Base-by-base conservation (phyloP, 306 rosid genomes). In the Corylus avellana region DNA sequence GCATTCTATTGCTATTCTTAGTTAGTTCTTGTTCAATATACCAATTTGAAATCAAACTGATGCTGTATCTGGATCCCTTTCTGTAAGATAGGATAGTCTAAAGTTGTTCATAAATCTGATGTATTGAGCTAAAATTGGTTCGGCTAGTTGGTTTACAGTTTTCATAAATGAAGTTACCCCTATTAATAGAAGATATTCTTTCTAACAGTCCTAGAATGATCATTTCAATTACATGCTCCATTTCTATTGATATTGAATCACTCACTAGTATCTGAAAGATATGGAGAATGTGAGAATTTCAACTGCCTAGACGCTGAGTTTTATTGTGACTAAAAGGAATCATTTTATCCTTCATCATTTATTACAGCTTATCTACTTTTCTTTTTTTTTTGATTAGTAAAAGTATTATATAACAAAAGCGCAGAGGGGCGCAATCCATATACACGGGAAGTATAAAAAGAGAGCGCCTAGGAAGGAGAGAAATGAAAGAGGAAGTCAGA, bases 91-190 rank as follows among this genome's bases (percentile, higher is more conserved):
- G 22, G 48, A 32, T 35, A 7, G 66, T 64, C 16, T 64, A 39
- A 18, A 64, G 35, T 12, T 32, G 10, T 37, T 64, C 17, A 32
- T 32, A 35, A 37, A 64, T 64, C 48, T 64, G 46, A 64, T 35
- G 25, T 37, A 64, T 64, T 64, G 47, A 39, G 72, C 72, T 67
- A 50, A 18, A 18, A 67, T 67, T 18, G 13, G 70, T 35, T 64
- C 16, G 70, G 46, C 20, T 64, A 14, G 22, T 64, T 32, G 47
- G 72, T 4, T 67, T 67, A 39, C 72, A 37, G 25, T 67, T 67
- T 67, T 39, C 51, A 35, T 12, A 67, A 39, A 9, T 67, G 72
- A 39, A 18, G 29, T 39, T 18, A 39, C 49, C 20, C 22, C 51
- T 67, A 66, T 44, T 17, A 66, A 22, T 37, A 18, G 49, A 67